These are phyloP conservation scores for Artemisia tridentata DNA, from an alignment of 129 eudicot species.

Conservation along the genomic window DNA sequence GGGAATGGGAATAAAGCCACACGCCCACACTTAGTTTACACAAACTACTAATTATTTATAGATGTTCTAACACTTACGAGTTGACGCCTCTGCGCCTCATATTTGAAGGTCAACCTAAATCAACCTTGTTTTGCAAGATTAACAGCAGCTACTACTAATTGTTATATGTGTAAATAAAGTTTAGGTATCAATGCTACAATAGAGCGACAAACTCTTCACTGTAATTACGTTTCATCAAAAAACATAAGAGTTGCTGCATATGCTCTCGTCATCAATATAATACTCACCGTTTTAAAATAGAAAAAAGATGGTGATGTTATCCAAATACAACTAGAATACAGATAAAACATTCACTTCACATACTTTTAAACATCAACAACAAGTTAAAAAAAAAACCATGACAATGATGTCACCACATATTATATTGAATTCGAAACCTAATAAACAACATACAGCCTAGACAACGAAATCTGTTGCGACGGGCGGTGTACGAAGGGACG, in stretches of 20 bases:
- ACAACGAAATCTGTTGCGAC: too few species aligned
- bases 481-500: too few species aligned
- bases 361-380: too few species aligned
- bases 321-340: too few species aligned
- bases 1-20: too few species aligned
- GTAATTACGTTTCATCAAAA: background rate
- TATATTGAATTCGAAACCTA: too few species aligned
- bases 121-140: background rate
- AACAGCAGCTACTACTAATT: too few species aligned
- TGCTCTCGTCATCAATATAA: slow-evolving; percentile 9
- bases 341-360: too few species aligned
- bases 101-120: slow-evolving; percentile 1
- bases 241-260: slow-evolving; percentile 6
- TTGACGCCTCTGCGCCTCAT: background rate
- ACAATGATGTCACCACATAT: too few species aligned
- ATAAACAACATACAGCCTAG: too few species aligned
- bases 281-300: slow-evolving; percentile 1
- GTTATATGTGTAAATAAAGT: slow-evolving; percentile 6
- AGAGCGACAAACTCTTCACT: too few species aligned
- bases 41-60: background rate
- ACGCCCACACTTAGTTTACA: background rate
- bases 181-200: slow-evolving; percentile 10
- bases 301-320: background rate
- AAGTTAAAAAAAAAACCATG: too few species aligned
- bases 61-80: background rate